Evolutionary conservation across 2,329 filamentous ascomycete genomes (phyloP).

Genomic region (Neodidymelliopsis sp.): DNA sequence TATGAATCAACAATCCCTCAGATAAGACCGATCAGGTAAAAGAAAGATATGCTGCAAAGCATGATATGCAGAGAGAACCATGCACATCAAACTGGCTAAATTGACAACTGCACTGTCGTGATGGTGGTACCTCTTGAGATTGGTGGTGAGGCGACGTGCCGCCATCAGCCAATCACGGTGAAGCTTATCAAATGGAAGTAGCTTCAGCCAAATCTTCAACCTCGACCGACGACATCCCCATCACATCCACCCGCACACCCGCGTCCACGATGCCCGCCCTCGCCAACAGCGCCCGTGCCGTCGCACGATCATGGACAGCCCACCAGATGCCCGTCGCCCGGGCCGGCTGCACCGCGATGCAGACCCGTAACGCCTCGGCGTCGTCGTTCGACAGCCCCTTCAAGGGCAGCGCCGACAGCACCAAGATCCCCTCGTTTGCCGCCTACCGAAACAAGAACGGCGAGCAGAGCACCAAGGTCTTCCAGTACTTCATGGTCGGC

Average conservation of each 20-base stretch:
- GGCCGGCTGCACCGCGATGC: constrained; percentile 54
- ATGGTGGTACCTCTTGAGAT: background rate
- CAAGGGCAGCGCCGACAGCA: constrained; percentile 57
- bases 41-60: too few species aligned
- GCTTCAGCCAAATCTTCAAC: constrained; percentile 34
- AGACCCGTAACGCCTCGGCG: constrained; percentile 54
- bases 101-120: background rate
- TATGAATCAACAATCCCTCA: too few species aligned
- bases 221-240: constrained; percentile 26
- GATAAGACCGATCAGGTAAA: too few species aligned
- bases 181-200: constrained; percentile 1
- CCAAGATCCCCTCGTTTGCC: constrained; percentile 86
- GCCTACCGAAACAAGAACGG: constrained; percentile 79
- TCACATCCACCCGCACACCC: constrained; percentile 34
- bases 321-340: constrained; percentile 56
- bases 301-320: constrained; percentile 57
- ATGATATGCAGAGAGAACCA: too few species aligned
- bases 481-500: constrained; percentile 98
- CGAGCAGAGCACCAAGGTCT: constrained; percentile 80
- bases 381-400: constrained; percentile 64
- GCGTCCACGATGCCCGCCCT: constrained; percentile 58
- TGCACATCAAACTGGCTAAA: background rate
- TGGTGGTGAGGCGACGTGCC: constrained; percentile 4
- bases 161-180: constrained; percentile 10
- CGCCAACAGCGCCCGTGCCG: constrained; percentile 54